A percentile compares a stretch with the other conserved stretches of the same genome.
These are phyloP conservation scores for Macrocybe gigantea DNA, from an alignment of 768 basidiomycete species.

Conservation along the genomic window DNA sequence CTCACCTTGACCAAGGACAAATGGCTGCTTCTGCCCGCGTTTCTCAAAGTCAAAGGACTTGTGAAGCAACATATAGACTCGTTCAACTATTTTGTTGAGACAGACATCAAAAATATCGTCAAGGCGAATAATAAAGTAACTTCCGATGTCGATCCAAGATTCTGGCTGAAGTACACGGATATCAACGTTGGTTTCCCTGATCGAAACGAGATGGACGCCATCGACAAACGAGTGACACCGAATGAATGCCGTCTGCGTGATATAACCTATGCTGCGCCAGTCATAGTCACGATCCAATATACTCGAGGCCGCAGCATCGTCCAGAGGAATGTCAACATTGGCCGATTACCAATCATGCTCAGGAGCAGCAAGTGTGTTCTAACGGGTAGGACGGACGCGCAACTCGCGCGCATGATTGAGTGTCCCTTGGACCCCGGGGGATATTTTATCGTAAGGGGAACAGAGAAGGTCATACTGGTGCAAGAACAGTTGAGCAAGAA, in stretches of 20 bases:
- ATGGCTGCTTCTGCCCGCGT: constrained; percentile 96
- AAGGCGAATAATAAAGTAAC: constrained; percentile 91
- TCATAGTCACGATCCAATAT: constrained; percentile 92
- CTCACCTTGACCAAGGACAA: constrained; percentile 64
- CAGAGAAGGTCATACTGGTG: constrained; percentile 98
- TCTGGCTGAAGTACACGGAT: constrained; percentile 95
- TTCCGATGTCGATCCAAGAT: constrained; percentile 93
- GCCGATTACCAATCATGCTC: constrained; percentile 93
- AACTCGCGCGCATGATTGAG: constrained; percentile 92
- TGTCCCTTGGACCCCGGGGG: constrained; percentile 99
- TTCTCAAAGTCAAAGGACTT: constrained; percentile 94
- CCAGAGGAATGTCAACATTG: constrained; percentile 82
- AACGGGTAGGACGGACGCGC: constrained; percentile 66
- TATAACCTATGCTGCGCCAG: constrained; percentile 89
- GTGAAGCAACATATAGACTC: constrained; percentile 99
- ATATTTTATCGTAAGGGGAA: constrained; percentile 98
- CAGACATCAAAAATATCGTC: constrained; percentile 95
- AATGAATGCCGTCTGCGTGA: constrained; percentile 97
- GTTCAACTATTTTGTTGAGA: constrained; percentile 98
- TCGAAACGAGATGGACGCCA: constrained; percentile 75
- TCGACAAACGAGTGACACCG: constrained; percentile 84
- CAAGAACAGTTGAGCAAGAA: constrained; percentile 99
- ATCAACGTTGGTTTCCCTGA: constrained; percentile 91
- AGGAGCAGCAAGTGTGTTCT: constrained; percentile 93
- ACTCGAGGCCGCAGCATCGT: constrained; percentile 89